Percentiles rank a stretch among this genome's conserved stretches.
Conservation (phyloP, 352 stramenopile species). For the Phytopythium mirpurense region DNA sequence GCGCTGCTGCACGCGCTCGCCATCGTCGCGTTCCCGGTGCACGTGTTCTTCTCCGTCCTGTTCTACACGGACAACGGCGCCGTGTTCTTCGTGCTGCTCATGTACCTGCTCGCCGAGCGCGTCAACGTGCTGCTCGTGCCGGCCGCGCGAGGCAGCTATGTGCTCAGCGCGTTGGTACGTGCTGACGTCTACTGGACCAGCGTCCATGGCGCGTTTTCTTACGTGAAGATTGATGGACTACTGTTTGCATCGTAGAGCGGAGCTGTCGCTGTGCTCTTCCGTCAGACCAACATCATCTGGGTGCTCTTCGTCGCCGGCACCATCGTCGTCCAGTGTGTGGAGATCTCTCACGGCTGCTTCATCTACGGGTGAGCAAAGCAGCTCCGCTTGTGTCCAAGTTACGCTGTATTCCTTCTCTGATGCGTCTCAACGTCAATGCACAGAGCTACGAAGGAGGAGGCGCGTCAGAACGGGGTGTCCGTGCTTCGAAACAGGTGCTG, state of each 20-base stretch:
- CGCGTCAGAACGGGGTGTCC: slow-evolving; percentile 7
- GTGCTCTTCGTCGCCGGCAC: slow-evolving; percentile 82
- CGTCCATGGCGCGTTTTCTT: no score
- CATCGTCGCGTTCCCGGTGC: slow-evolving; percentile 70
- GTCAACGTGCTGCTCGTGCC: slow-evolving; percentile 40
- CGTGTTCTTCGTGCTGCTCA: slow-evolving; percentile 87
- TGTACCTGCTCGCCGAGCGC: slow-evolving; percentile 55
- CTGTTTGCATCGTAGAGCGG: slow-evolving; percentile 39
- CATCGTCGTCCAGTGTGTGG: slow-evolving; percentile 59
- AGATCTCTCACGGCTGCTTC: slow-evolving; percentile 51
- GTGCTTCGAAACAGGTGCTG: slow-evolving; percentile 28
- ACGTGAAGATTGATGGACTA: neutral
- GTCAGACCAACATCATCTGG: slow-evolving; percentile 92
- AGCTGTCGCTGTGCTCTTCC: slow-evolving; percentile 72
- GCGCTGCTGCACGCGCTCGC: slow-evolving; percentile 59
- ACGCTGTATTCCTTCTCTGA: neutral
- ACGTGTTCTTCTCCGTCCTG: slow-evolving; percentile 87
- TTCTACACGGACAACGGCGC: slow-evolving; percentile 89
- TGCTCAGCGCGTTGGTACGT: slow-evolving; percentile 58
- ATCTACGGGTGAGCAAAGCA: slow-evolving; percentile 58
- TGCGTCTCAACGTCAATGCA: neutral
- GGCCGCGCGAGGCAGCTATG: slow-evolving; percentile 28
- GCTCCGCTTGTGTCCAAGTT: neutral
- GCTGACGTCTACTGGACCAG: no score
- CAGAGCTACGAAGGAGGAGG: slow-evolving; percentile 37